Base-by-base conservation (phyloP, 1,284 basidiomycete species). In the Flammula alnicola region DNA sequence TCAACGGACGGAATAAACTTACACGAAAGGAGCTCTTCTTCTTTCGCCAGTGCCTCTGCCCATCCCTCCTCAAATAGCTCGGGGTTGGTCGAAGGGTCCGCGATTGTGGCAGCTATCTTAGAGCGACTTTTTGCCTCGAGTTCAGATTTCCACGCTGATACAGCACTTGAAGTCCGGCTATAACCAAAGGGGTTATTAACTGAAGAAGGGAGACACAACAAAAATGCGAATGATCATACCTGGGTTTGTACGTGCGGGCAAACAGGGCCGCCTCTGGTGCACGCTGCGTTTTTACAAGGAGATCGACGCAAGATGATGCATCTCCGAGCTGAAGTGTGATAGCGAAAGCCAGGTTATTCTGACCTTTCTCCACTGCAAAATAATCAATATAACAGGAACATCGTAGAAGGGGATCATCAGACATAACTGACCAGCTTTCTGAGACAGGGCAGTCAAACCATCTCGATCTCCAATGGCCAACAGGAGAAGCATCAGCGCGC, bases 331-430 rank as follows among this genome's bases (percentile, higher is more conserved):
- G 93, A 51, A 98, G 83, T 47, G 84, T 79, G 2, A 87, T 84
- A 5, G 93, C 93, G 69, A 99, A 98, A 3, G 96, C 94, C 45
- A 99, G 77, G 71, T 99, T 98, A 65, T 95, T 95, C 57, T 86
- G 83, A 1, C 94, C 94, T 62, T 90, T 89, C 54, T 79, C 76
- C 60, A 78, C 86, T 83, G 64, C 20, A 53, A 32, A 26, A 30
- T 31, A n/a, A n/a, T 20, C n/a, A 22, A 41, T 33, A 58, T n/a
- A 37, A 37, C 27, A n/a, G n/a, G n/a, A 23, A 49, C 12, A 27
- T 30, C 36, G 51, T 29, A n/a, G 5, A 51, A 25, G 43, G 23
- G 14, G 32, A 12, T 16, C 9, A 17, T 32, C 40, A 37, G 12
- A 25, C 5, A 35, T 31, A 70, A n/a, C 84, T 49, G 57, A 88